Base-by-base conservation (phyloP, 2,329 filamentous ascomycete genomes). In the Leptoxyphium fumago region DNA sequence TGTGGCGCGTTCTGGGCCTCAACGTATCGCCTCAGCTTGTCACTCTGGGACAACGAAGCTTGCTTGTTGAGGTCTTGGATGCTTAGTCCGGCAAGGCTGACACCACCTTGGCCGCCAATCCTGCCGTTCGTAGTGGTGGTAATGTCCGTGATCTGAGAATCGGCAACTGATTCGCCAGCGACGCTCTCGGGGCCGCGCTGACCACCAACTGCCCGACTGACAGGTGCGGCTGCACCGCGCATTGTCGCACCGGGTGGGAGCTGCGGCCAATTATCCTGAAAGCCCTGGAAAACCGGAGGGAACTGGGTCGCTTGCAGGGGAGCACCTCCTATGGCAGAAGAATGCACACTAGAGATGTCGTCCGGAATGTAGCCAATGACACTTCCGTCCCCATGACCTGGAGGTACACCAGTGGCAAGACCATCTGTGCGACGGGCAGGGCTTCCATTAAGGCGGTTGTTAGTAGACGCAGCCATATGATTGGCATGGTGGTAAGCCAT, bases 341-440 rank as follows among this genome's bases (percentile, higher is more conserved):
- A 95, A 63, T 96, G 89, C 39, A 98, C 83, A 2, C 88, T 95
- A 8, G 89, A 96, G 36, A 94, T 87, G 62, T 98, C 91, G 56
- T 98, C 91, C 2, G 89, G 86, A 48, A 98, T 94, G 61, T 94
- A 96, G 13, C 89, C 91, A 55, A 95, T 74, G 60, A 95, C 84
- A 2, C 89, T 96, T 38, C 85, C 84, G 14, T 83, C 78, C 57
- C 95, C 89, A 13, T 36, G 32, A 40, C 73, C 73, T 17, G 38
- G 11, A 40, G 38, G 38, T 52, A 73, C 77, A 44, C 79, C 67
- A 40, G 65, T 64, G 18, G 44, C 38, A 32, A 57, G 57, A 38
- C 61, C 60, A 29, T 62, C 59, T 26, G 21, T 26, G 43, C 64
- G 70, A 44, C 71, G 71, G 49, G 71, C 67, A 13, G 38, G 38